Evolutionary conservation across 108 stramenopile species (phyloP).

Genomic region (Cyclostephanos invisitatus): DNA sequence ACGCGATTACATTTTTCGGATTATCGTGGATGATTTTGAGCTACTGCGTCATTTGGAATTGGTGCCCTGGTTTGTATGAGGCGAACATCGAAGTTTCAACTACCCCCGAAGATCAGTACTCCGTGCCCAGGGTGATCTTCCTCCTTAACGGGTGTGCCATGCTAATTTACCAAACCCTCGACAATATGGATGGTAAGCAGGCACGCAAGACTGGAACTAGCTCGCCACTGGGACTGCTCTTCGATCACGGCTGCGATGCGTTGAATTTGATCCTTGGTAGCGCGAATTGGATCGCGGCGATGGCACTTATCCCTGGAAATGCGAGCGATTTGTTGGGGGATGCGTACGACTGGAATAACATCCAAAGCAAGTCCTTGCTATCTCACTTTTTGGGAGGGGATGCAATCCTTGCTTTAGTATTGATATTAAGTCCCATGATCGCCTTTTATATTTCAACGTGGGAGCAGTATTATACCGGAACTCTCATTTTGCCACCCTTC

Average conservation of each 20-base stretch:
- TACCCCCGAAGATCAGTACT: slow-evolving; percentile 8
- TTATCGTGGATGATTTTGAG: slow-evolving; percentile 76
- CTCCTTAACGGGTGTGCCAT: slow-evolving; percentile 78
- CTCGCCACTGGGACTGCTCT: slow-evolving; percentile 91
- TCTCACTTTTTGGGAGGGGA: slow-evolving; percentile 41
- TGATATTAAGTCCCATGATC: slow-evolving; percentile 62
- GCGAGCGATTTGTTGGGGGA: slow-evolving; percentile 36
- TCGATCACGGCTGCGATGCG: slow-evolving; percentile 98
- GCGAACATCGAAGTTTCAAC: slow-evolving; percentile 34
- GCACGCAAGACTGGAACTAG: slow-evolving; percentile 85
- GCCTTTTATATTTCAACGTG: slow-evolving; percentile 83
- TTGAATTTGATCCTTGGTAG: slow-evolving; percentile 83
- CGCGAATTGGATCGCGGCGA: slow-evolving; percentile 74
- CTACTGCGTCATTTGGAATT: slow-evolving; percentile 69
- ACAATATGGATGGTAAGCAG: slow-evolving; percentile 99
- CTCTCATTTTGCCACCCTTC: slow-evolving; percentile 76
- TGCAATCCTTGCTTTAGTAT: slow-evolving; percentile 19
- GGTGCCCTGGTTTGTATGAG: slow-evolving; percentile 58
- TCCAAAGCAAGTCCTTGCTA: slow-evolving; percentile 26
- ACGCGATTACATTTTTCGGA: slow-evolving; percentile 87
- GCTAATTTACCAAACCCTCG: slow-evolving; percentile 95
- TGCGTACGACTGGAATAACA: slow-evolving; percentile 9
- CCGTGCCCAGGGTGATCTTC: slow-evolving; percentile 83
- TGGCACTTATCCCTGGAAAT: slow-evolving; percentile 51
- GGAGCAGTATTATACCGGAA: slow-evolving; percentile 87